Conservation (phyloP, 2,329 filamentous ascomycete genomes). For the Monosporascus sp. region DNA sequence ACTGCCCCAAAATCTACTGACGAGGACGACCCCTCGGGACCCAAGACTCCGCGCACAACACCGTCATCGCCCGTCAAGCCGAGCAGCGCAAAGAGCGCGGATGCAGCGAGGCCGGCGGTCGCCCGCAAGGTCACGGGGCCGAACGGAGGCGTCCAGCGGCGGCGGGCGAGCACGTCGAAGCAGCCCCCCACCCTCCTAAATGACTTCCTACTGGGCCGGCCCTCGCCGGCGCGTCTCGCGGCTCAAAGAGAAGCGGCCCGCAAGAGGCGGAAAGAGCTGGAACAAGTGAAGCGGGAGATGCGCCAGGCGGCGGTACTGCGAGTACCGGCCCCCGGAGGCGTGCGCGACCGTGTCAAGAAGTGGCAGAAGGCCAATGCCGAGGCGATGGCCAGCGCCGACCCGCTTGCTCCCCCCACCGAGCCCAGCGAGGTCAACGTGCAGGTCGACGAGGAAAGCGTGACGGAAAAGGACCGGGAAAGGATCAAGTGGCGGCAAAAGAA, state of each 20-base stretch:
- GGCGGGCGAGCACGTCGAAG: conserved; percentile 22
- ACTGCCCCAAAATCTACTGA: conserved; percentile 23
- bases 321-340: conserved; percentile 59
- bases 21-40: conserved; percentile 24
- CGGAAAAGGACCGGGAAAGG: conserved; percentile 54
- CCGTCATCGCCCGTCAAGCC: conserved; percentile 10
- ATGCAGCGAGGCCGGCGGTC: conserved; percentile 6
- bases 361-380: conserved; percentile 79
- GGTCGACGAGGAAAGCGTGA: conserved; percentile 55
- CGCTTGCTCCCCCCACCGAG: conserved; percentile 48
- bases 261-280: conserved; percentile 51
- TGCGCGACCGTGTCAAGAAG: conserved; percentile 72
- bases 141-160: conserved; percentile 15
- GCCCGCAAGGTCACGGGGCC: conserved; percentile 10
- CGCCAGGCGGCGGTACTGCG: conserved; percentile 52
- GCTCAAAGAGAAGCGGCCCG: conserved; percentile 36
- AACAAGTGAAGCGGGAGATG: conserved; percentile 56
- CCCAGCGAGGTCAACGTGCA: conserved; percentile 58
- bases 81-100: conserved; percentile 10
- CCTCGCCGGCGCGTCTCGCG: conserved; percentile 46
- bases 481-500: conserved; percentile 48
- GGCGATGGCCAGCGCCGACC: conserved; percentile 49
- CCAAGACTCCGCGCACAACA: conserved; percentile 12
- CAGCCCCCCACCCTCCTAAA: conserved; percentile 22
- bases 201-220: conserved; percentile 28